phyloP scores from a whole-genome alignment of 495 filamentous ascomycete genomes.

The Letharia lupina region DNA sequence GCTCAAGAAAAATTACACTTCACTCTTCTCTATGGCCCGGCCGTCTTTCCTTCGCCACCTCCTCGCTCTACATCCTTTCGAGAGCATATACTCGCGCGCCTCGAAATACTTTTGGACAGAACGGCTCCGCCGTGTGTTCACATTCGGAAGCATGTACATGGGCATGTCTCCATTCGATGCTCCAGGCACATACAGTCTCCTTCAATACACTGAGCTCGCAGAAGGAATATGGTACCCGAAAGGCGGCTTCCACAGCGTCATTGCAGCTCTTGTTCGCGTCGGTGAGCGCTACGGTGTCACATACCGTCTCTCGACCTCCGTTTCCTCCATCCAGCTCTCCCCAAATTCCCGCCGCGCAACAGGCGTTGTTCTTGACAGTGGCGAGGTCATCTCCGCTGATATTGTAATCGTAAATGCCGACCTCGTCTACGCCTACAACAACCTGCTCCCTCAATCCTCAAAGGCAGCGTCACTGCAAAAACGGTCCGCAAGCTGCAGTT shows the following conservation, averaged over 20 bases:
- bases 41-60: constrained; percentile 45
- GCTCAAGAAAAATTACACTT: constrained; percentile 53
- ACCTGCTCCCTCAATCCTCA: constrained; percentile 44
- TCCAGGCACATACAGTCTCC: constrained; percentile 59
- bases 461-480: constrained; percentile 42
- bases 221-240: constrained; percentile 68
- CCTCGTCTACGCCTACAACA: constrained; percentile 61
- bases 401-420: constrained; percentile 60
- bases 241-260: constrained; percentile 56
- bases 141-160: constrained; percentile 71
- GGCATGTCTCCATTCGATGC: constrained; percentile 68
- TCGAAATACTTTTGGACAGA: constrained; percentile 58
- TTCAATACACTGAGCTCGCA: constrained; percentile 63
- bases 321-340: constrained; percentile 40
- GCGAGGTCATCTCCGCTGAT: constrained; percentile 48
- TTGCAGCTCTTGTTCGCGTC: constrained; percentile 47
- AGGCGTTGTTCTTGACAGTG: constrained; percentile 46
- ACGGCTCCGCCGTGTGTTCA: constrained; percentile 55
- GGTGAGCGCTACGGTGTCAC: constrained; percentile 48
- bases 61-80: constrained; percentile 52
- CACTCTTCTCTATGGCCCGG: constrained; percentile 41
- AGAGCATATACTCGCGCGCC: constrained; percentile 53
- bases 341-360: constrained; percentile 38
- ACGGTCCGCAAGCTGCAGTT: constrained; percentile 52
- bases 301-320: constrained; percentile 47